phyloP scores from a whole-genome alignment of 2,329 filamentous ascomycete species.

The Fusarium piperis region DNA sequence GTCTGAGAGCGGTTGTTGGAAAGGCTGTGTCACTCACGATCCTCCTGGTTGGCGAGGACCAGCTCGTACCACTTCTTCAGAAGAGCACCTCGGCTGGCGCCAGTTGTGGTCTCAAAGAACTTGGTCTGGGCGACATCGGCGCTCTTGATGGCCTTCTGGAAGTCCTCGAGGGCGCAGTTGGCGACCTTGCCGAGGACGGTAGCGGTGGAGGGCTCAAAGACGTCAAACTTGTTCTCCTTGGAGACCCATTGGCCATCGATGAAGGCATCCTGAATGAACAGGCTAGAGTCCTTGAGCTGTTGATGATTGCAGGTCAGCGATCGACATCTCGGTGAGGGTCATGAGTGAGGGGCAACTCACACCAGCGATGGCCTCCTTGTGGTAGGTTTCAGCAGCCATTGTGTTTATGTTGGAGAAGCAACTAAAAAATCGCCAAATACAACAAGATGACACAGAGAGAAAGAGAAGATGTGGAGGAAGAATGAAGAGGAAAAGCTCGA shows the following conservation, averaged over 20 bases:
- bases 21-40: constrained; percentile 30
- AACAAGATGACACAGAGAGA: background rate
- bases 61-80: constrained; percentile 43
- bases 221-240: constrained; percentile 44
- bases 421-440: constrained; percentile 14
- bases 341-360: constrained; percentile 38
- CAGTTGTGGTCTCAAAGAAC: constrained; percentile 42
- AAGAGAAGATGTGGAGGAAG: background rate
- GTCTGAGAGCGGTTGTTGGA: background rate
- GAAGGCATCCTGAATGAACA: constrained; percentile 44
- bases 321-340: constrained; percentile 1
- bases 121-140: constrained; percentile 39
- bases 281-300: constrained; percentile 41
- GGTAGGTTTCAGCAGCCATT: constrained; percentile 42
- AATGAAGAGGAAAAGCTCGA: background rate
- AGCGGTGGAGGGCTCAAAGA: constrained; percentile 43
- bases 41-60: constrained; percentile 41
- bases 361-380: constrained; percentile 41
- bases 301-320: constrained; percentile 19
- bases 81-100: constrained; percentile 41
- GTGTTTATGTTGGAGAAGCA: constrained; percentile 3
- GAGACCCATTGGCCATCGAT: constrained; percentile 42
- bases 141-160: constrained; percentile 41
- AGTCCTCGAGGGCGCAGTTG: constrained; percentile 43
- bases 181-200: constrained; percentile 41